Conservation (phyloP, 139 green algal genomes). For the Ulvella scutata region DNA sequence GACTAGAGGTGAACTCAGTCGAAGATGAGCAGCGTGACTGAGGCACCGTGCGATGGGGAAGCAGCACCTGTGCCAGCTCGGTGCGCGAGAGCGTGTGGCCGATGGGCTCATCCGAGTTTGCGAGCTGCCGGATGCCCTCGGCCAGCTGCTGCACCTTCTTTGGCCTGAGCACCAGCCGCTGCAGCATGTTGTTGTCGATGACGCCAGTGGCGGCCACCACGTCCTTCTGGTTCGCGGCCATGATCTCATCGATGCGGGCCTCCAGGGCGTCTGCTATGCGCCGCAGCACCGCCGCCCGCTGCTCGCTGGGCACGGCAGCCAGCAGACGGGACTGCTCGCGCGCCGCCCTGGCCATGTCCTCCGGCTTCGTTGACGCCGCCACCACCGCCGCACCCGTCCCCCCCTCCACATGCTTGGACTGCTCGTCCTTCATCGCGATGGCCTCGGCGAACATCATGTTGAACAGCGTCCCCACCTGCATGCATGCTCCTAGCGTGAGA, state of each 20-base stretch:
- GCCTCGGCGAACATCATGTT: slow-evolving; percentile 11
- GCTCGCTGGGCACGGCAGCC: slow-evolving; percentile 47
- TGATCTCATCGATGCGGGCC: slow-evolving; percentile 50
- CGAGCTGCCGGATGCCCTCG: slow-evolving; percentile 52
- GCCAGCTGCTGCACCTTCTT: slow-evolving; percentile 81
- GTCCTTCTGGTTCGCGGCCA: slow-evolving; percentile 73
- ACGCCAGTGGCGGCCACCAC: slow-evolving; percentile 31
- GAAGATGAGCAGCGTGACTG: no score
- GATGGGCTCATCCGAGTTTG: slow-evolving; percentile 52
- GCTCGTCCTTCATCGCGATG: slow-evolving; percentile 10
- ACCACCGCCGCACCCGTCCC: slow-evolving; percentile 14
- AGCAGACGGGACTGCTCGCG: slow-evolving; percentile 59
- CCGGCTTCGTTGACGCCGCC: slow-evolving; percentile 16
- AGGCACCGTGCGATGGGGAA: neutral
- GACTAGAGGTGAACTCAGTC: no score
- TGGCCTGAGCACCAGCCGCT: slow-evolving; percentile 85
- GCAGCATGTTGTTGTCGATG: slow-evolving; percentile 61
- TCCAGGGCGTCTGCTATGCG: slow-evolving; percentile 66
- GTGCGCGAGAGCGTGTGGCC: slow-evolving; percentile 38
- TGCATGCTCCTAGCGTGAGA: slow-evolving; percentile 19
- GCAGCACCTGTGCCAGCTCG: slow-evolving; percentile 69
- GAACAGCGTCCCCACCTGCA: slow-evolving; percentile 39
- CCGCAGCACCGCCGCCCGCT: slow-evolving; percentile 51
- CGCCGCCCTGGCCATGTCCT: slow-evolving; percentile 44
- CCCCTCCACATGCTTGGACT: neutral